Evolutionary conservation across 495 filamentous ascomycete species (phyloP).

Genomic region (Cercophora newfieldiana): DNA sequence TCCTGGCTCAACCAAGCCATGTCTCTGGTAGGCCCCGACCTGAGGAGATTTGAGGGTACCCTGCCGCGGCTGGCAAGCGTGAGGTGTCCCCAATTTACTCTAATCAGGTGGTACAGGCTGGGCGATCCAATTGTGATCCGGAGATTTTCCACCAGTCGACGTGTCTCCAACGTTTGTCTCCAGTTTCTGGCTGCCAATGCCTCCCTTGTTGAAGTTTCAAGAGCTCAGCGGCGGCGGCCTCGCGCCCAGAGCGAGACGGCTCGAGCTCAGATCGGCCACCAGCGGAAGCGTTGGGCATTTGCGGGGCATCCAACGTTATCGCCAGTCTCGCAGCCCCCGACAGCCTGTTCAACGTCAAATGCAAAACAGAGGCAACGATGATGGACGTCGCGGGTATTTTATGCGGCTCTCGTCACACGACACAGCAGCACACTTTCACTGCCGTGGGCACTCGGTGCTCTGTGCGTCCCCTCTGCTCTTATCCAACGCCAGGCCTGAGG

Average conservation of each 20-base stretch:
- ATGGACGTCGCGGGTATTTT: background rate
- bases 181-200: background rate
- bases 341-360: background rate
- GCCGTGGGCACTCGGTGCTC: background rate
- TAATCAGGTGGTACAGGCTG: background rate
- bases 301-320: no score
- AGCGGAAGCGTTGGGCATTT: no score
- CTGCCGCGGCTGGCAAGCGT: background rate
- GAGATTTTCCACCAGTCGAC: constrained; percentile 9
- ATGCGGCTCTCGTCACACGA: background rate
- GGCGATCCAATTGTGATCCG: background rate
- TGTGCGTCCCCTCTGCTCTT: no score
- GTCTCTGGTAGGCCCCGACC: background rate
- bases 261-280: no score
- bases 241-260: no score
- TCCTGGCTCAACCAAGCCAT: constrained; percentile 12
- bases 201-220: background rate
- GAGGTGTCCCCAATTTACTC: constrained; percentile 1
- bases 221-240: background rate
- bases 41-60: constrained; percentile 8
- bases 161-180: background rate
- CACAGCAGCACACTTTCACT: background rate
- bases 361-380: background rate
- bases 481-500: constrained; percentile 4
- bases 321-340: background rate